Evolutionary conservation across 441 rosid species (phyloP), one percentile per base, ranked within the genome.

Genomic region (California macrophylla): DNA sequence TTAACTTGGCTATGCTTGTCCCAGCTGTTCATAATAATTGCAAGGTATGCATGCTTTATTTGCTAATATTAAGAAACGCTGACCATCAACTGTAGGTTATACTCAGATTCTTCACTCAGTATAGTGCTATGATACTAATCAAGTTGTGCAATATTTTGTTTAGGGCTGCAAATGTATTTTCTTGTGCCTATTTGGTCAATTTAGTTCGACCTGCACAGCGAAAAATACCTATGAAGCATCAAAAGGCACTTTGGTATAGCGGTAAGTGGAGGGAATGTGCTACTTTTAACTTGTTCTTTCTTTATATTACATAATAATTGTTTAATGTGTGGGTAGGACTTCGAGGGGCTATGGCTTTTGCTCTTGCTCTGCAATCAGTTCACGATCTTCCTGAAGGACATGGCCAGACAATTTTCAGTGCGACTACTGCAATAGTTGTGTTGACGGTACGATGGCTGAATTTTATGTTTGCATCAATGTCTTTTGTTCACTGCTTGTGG

Each of bases 341-440:
- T 84, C 83, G 98, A 81, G 99, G 99, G 63, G 99, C 99, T 40
- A 94, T 94, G 99, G 99, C 99, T 68, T 94, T 94, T 89, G 99
- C 99, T 58, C 97, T 94, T 83, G 99, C 99, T 73, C 84, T 94
- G 85, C 98, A 94, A 76, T 90, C 99, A 34, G 81, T 94, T 76
- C 99, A 94, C 74, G 98, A 94, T 79, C 97, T 94, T 75, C 96
- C 97, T n/a, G 96, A 90, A 75, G 99, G 99, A 71, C 99, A 92
- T 81, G 99, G 99, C 69, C 98, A 94, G 79, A 94, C 97, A 64
- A 92, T 94, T 80, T 94, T 94, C 82, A 89, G 98, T 38, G 96
- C 98, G 63, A 94, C 99, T 24, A 94, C 99, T 66, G 97, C 98
- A 61, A 94, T 94, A 75, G 97, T 94, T 78, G 95, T 94, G 73